Base-by-base conservation (phyloP, 2,329 filamentous ascomycete genomes). In the Sordariomycetes sp. region DNA sequence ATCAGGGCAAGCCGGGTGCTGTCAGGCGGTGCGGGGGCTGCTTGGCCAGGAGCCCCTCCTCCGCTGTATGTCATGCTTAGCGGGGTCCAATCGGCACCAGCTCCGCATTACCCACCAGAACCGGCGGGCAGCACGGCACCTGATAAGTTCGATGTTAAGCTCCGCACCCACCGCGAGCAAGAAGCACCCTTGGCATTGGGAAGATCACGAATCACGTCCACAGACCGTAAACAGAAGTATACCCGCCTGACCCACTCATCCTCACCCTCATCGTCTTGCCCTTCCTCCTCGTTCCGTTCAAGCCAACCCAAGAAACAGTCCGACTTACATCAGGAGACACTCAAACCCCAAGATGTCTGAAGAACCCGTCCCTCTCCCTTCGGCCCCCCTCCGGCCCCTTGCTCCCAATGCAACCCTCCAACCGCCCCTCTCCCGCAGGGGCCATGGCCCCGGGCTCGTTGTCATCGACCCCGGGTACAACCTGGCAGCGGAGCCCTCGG, bases 381-480 rank as follows among this genome's bases (percentile, higher is more conserved):
- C 51, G 5, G 57, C 57, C 2, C 51, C 35, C n/a, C 32, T 40
- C 35, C n/a, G n/a, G 35, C n/a, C 22, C 24, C 51, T 58, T 2
- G 51, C 57, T 4, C 60, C 11, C 58, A 59, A 20, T 58, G 54
- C 54, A 50, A 55, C 58, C 22, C 58, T 65, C 14, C 66, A 67
- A 35, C 64, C 61, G 46, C 68, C 68, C 24, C 62, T 70, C 25
- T 66, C 66, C 52, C 63, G 69, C 28, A 63, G 66, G 18, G 71
- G 69, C 37, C 57, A 60, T 16, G 71, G 71, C 2, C 71, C 71
- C 0, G 70, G 68, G 24, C 63, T 73, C 16, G 52, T 72, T 6
- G 61, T 71, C 14, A 18, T 73, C 22, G 58, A 55, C 66, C 24
- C 62, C 62, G 20, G 53, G 48, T 48, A 32, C 34, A 55, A 25